Evolutionary conservation across 148 eudicot genomes (phyloP).

Genomic region (Pharnaceum exiguum): DNA sequence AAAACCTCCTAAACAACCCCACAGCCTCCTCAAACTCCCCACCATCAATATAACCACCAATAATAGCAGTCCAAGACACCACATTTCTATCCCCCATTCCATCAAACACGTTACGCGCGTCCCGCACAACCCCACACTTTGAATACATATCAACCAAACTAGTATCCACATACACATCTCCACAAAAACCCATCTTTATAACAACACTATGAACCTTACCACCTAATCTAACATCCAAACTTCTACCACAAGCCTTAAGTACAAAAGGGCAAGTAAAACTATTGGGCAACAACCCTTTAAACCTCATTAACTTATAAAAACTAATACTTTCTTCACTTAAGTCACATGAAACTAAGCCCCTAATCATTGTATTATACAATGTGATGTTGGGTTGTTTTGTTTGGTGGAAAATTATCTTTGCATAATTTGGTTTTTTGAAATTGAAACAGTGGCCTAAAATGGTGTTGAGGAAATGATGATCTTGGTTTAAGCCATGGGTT

Average conservation of each 20-base stretch:
- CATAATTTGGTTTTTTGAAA: conserved; percentile 23
- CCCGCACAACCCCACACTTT: conserved; percentile 24
- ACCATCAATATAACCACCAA: conserved; percentile 40
- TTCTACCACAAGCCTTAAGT: conserved; percentile 35
- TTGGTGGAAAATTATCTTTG: conserved; percentile 36
- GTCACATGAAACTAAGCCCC: conserved; percentile 35
- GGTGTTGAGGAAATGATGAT: conserved; percentile 32
- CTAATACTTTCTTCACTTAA: conserved; percentile 25
- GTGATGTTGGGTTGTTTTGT: conserved; percentile 30
- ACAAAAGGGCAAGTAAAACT: conserved; percentile 48
- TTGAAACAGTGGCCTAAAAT: conserved; percentile 31
- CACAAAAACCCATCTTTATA: conserved; percentile 41
- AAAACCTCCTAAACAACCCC: conserved; percentile 35
- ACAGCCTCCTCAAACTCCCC: conserved; percentile 41
- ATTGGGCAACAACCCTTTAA: conserved; percentile 35
- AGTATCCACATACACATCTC: conserved; percentile 41
- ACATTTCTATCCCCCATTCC: conserved; percentile 40
- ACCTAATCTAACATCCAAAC: conserved; percentile 30
- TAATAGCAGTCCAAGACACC: conserved; percentile 46
- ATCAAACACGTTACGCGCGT: conserved; percentile 57
- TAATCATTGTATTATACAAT: conserved; percentile 44
- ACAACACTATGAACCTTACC: conserved; percentile 35
- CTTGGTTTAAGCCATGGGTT: conserved; percentile 31
- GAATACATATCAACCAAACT: conserved; percentile 54
- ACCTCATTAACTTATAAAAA: conserved; percentile 30